A percentile compares a stretch with the other conserved stretches of the same genome.
phyloP scores from a whole-genome alignment of 352 stramenopile genomes.

The Hyaloperonospora brassicae region DNA sequence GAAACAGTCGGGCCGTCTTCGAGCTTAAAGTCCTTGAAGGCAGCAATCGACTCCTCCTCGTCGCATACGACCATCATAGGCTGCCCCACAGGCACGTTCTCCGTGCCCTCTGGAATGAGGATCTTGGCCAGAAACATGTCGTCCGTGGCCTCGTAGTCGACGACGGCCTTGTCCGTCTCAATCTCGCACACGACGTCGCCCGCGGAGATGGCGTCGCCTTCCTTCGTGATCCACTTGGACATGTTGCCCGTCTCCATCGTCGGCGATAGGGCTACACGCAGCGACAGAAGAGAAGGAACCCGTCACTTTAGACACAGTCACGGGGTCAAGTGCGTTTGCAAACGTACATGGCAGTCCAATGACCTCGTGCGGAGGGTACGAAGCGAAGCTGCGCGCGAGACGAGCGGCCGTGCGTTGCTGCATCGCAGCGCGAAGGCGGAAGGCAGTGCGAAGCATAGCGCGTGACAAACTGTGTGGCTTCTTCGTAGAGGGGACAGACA shows the following conservation, averaged over 20 bases:
- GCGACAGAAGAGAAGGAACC: conserved; percentile 1
- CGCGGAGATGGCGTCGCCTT: conserved; percentile 88
- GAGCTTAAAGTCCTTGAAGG: conserved; percentile 71
- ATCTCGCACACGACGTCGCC: conserved; percentile 95
- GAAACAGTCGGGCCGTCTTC: conserved; percentile 35
- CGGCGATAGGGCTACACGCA: conserved; percentile 84
- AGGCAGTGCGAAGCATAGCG: conserved; percentile 56
- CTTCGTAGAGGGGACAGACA: too few species aligned
- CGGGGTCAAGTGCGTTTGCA: too few species aligned
- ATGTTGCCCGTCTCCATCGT: conserved; percentile 97
- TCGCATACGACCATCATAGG: conserved; percentile 96
- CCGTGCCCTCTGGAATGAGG: conserved; percentile 83
- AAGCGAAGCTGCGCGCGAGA: conserved; percentile 45
- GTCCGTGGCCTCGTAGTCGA: conserved; percentile 98
- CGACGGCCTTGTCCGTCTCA: conserved; percentile 99
- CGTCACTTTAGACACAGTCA: too few species aligned
- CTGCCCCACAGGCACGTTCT: conserved; percentile 88
- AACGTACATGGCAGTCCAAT: conserved; percentile 67
- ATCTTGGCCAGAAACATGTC: conserved; percentile 96
- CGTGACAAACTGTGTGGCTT: conserved; percentile 6
- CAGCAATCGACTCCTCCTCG: conserved; percentile 64
- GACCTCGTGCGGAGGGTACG: conserved; percentile 72
- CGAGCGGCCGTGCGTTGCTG: conserved; percentile 33
- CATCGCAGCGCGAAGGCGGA: conserved; percentile 34
- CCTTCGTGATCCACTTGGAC: conserved; percentile 90